Evolutionary conservation across 148 eudicot genomes (phyloP).

Genomic region (Tetragonia tetragonoides): DNA sequence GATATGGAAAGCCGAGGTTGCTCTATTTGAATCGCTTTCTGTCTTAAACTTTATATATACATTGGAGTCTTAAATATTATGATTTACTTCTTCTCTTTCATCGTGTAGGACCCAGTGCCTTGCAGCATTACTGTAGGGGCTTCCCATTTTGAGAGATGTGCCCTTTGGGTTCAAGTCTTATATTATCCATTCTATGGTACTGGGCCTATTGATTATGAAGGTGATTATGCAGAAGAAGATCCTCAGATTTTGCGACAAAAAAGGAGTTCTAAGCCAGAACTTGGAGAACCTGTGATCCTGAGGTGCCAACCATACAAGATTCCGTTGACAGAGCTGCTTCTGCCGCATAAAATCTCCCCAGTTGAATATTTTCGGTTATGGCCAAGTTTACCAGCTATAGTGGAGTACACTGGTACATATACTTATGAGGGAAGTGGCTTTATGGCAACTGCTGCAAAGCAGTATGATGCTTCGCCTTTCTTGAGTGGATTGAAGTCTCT

Average conservation of each 20-base stretch:
- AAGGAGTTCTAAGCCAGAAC: constrained; percentile 64
- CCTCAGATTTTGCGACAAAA: constrained; percentile 69
- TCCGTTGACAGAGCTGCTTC: constrained; percentile 88
- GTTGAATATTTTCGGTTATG: constrained; percentile 94
- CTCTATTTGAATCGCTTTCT: not conserved
- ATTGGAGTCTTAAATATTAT: not conserved
- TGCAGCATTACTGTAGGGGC: constrained; percentile 95
- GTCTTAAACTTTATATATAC: not conserved
- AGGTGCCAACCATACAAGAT: constrained; percentile 97
- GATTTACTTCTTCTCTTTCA: not conserved
- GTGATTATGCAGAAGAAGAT: constrained; percentile 82
- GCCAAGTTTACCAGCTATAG: constrained; percentile 98
- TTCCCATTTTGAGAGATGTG: constrained; percentile 91
- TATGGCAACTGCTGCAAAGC: constrained; percentile 96
- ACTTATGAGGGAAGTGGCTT: constrained; percentile 98
- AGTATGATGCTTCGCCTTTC: constrained; percentile 93
- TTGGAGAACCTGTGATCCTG: constrained; percentile 88
- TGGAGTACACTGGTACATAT: constrained; percentile 89
- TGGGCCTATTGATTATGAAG: constrained; percentile 54
- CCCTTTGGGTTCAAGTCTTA: constrained; percentile 90
- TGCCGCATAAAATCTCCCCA: constrained; percentile 94
- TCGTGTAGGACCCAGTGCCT: constrained; percentile 74
- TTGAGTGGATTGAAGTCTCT: constrained; percentile 83
- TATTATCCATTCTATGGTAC: constrained; percentile 84
- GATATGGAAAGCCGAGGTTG: not conserved